Evolutionary conservation across 768 basidiomycete species (phyloP).

Genomic region (Calocybe gangraenosa): DNA sequence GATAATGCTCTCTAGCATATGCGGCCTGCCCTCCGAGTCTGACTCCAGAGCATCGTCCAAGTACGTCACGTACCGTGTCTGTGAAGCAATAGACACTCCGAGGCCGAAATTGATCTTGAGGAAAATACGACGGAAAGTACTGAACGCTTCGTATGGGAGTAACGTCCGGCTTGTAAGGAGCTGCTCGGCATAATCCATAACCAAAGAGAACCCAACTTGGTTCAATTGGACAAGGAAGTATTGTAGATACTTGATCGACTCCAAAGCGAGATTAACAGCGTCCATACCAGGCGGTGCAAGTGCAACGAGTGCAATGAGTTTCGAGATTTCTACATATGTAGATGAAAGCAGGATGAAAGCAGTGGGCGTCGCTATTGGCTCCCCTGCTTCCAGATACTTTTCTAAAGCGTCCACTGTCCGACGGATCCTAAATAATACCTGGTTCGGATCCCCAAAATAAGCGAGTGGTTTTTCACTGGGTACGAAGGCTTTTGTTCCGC

Average conservation of each 20-base stretch:
- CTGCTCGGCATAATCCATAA: conserved; percentile 24
- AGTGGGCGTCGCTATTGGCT: conserved; percentile 4
- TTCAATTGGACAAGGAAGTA: conserved; percentile 23
- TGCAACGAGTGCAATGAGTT: conserved; percentile 19
- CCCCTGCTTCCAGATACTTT: neutral
- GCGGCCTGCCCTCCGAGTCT: conserved; percentile 16
- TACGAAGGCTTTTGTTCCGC: conserved; percentile 6
- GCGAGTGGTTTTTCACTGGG: neutral
- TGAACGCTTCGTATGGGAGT: conserved; percentile 33
- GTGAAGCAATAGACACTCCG: conserved; percentile 20
- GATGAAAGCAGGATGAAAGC: conserved; percentile 4
- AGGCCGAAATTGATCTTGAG: conserved; percentile 23
- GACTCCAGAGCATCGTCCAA: conserved; percentile 28
- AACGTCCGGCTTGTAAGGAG: conserved; percentile 16
- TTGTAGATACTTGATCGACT: conserved; percentile 20
- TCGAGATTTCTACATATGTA: conserved; percentile 6
- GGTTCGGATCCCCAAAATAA: neutral
- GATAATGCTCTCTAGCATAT: conserved; percentile 26
- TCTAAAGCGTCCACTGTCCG: conserved; percentile 1
- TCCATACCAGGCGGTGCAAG: conserved; percentile 7
- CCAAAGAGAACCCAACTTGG: conserved; percentile 27
- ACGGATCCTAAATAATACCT: neutral
- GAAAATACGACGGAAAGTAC: conserved; percentile 32
- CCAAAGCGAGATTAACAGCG: conserved; percentile 12
- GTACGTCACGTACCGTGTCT: conserved; percentile 22